Base-by-base conservation (phyloP, 169 alveolate genomes). In the Plasmodium berghei region DNA sequence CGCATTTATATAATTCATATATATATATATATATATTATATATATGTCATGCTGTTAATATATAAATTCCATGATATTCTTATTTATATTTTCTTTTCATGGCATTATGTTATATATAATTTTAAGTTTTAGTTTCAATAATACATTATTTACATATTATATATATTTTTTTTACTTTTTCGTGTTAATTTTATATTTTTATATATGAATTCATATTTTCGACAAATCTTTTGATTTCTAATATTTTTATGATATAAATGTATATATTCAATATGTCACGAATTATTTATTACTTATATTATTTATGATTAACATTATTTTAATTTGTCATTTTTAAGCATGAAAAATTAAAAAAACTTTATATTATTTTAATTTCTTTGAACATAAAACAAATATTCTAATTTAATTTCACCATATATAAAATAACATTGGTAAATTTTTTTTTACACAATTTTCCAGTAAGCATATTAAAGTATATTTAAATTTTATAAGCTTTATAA, bases 41-140 rank as follows among this genome's bases (percentile, higher is more conserved):
- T 49, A 6, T n/a, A 49, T 49, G 6, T 49, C 20, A 58, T 58
- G 12, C 9, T 20, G 10, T 16, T n/a, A 58, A 9, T 18, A n/a
- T 10, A n/a, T 18, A 12, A 56, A 58, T 58, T 20, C 26, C 26
- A 58, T 58, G n/a, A 58, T 24, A 10, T 58, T n/a, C 18, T 18
- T n/a, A 22, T 58, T 58, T 10, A 56, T 18, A 18, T 14, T 6
- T 2, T 52, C 6, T 52, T 52, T 52, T 52, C 59, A 52, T 52
- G 59, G 22, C 42, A 34, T 34, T 34, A 52, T 52, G 59, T 52
- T 52, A 52, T 16, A 52, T 52, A 52, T 42, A 80, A 80, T 80
- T 80, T 80, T 80, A 80, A 80, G 90, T 48, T 80, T 66, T 80
- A 80, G 80, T 80, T 80, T 80, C 67, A 80, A 80, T 80, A 58